Conservation (phyloP, 495 filamentous ascomycete species). For the Penicillium alfredii region DNA sequence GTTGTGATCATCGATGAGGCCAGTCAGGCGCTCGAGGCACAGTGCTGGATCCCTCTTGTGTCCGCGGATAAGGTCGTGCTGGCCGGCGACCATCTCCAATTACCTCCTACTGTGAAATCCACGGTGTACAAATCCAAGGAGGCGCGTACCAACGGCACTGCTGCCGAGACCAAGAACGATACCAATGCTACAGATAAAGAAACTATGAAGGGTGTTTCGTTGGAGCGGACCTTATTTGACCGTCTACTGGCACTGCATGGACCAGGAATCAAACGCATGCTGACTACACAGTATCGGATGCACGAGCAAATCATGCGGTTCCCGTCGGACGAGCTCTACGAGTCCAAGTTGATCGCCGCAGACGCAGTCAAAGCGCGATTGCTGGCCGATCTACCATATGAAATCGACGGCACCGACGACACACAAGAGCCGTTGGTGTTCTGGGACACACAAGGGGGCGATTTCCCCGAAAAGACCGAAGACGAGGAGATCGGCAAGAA, state of each 20-base stretch:
- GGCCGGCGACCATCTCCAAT: constrained; percentile 89
- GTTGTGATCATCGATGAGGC: constrained; percentile 95
- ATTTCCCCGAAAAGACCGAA: constrained; percentile 64
- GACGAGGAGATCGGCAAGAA: constrained; percentile 47
- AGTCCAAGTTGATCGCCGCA: constrained; percentile 68
- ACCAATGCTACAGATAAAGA: constrained; percentile 21
- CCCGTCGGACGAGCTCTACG: constrained; percentile 85
- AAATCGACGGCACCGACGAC: constrained; percentile 75
- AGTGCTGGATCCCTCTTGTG: constrained; percentile 94
- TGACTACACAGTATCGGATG: constrained; percentile 99
- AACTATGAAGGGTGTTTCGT: constrained; percentile 40
- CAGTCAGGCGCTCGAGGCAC: constrained; percentile 90
- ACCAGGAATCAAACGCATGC: constrained; percentile 77
- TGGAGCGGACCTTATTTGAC: constrained; percentile 90
- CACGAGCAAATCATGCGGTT: constrained; percentile 93
- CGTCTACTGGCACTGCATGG: constrained; percentile 79
- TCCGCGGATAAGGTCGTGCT: constrained; percentile 78
- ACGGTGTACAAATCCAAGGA: constrained; percentile 19
- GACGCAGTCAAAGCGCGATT: constrained; percentile 68
- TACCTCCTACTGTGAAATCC: constrained; percentile 92
- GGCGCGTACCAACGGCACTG: constrained; percentile 15
- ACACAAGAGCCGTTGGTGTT: constrained; percentile 85
- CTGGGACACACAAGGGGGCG: constrained; percentile 92
- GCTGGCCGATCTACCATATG: constrained; percentile 72
- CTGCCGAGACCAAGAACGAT: constrained; percentile 12